Percentiles rank a stretch among this genome's conserved stretches.
phyloP scores from a whole-genome alignment of 768 basidiomycete genomes.

The Xerocomellus chrysenteron region DNA sequence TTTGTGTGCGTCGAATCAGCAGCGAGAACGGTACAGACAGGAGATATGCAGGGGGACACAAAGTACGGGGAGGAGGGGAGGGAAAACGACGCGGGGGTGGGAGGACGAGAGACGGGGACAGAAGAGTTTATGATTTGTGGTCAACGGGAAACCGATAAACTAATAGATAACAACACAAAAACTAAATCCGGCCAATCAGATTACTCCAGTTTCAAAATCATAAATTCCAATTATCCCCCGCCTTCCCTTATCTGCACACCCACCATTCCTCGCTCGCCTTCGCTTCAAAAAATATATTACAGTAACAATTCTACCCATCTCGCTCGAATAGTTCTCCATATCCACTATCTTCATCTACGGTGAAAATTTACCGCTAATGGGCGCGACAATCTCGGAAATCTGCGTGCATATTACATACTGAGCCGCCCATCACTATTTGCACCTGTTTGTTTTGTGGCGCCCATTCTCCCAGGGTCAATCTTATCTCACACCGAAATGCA shows the following conservation, averaged over 20 bases:
- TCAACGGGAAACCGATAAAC: conserved; percentile 39
- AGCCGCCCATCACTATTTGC: conserved; percentile 17
- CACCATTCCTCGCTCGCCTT: not conserved
- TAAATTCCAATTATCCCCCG: conserved; percentile 16
- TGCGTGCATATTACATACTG: conserved; percentile 30
- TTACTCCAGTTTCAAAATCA: conserved; percentile 30
- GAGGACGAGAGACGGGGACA: conserved; percentile 27
- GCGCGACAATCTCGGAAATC: conserved; percentile 31
- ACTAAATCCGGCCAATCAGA: conserved; percentile 37
- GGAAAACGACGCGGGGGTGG: not conserved
- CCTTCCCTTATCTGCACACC: not conserved
- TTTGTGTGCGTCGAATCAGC: not conserved
- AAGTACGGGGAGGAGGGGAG: not conserved
- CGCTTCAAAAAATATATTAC: not conserved
- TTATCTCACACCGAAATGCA: conserved; percentile 25
- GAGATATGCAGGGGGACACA: not conserved
- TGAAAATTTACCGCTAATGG: conserved; percentile 31
- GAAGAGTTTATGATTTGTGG: conserved; percentile 38
- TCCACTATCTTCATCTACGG: conserved; percentile 11
- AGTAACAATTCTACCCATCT: not conserved
- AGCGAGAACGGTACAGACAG: not conserved
- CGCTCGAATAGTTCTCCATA: not conserved
- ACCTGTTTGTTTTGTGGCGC: conserved; percentile 26
- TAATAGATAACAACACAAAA: conserved; percentile 35
- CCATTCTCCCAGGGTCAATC: conserved; percentile 29